Base-by-base conservation (phyloP, 768 basidiomycete genomes). In the Kwoniella dejecticola region DNA sequence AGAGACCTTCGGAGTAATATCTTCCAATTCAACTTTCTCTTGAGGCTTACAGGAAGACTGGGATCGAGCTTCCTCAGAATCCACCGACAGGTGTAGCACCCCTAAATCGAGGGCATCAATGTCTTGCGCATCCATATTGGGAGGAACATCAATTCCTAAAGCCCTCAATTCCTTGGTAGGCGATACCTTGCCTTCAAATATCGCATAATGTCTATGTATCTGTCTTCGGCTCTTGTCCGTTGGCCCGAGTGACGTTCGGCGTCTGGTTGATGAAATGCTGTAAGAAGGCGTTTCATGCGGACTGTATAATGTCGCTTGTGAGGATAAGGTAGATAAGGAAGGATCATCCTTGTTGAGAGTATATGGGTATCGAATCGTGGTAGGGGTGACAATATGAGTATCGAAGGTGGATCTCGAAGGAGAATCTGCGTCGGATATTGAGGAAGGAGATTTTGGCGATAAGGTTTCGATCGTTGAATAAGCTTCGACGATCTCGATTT, bases 171-270 rank as follows among this genome's bases (percentile, higher is more conserved):
- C 48, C 10, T 24, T 46, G 5, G 60, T 26, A 23, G 60, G 60
- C 3, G 50, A 53, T 38, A 64, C 63, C 19, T 59, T 56, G 2
- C 58, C 63, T 30, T 64, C 53, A 27, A 64, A 50, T 3, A 64
- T 60, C 1, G 57, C 54, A 23, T 33, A 64, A 31, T 60, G 57
- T 49, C 63, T 24, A 60, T 64, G 50, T 17, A 48, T 7, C 3
- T 60, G 52, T 50, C 52, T 29, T 46, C 54, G 42, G n/a, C 12
- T 10, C 24, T 55, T 64, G 27, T 60, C 52, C n/a, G 36, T 23
- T 13, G n/a, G 27, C 2, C 46, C 45, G 5, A 48, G 10, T 19
- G 59, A 46, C 3, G 30, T 23, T 40, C 50, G 41, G 10, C 52
- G 21, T 10, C 42, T 17, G 36, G 45, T 21, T 5, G 57, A 44